Base-by-base conservation (phyloP, 805 yeast genomes). In the Yarrowia porcina region DNA sequence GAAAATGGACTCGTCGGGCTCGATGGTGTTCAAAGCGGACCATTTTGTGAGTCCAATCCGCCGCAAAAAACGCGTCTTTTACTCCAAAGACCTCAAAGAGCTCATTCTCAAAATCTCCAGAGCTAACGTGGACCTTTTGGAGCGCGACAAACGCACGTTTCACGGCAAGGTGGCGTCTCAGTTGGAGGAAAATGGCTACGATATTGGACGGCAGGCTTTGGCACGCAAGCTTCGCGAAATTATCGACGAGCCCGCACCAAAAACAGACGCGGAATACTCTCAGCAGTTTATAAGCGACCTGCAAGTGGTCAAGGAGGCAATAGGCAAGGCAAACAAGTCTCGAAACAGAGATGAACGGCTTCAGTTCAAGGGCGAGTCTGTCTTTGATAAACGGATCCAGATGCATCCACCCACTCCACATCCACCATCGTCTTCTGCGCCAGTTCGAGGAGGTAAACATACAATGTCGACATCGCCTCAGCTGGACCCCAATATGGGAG, bases 1-100 rank as follows among this genome's bases (percentile, higher is more conserved):
- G 23, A 50, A 50, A 20, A 52, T 52, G 59, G 59, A 52, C 42
- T 30, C 42, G 12, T 23, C 44, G 2, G 59, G 59, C 2, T 52
- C 59, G 8, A 52, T 52, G 59, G 59, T 52, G 44, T 52, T 52
- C 59, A 52, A 52, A 23, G 59, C 36, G 27, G 59, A 52, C 44
- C 59, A 52, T 12, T 52, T 52, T 18, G 59, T 52, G 44, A 36
- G 33, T 8, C 42, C 59, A 7, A 27, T 36, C 10, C 30, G 59
- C 3, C 42, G 59, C 17, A 52, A 52, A 36, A 52, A 52, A 52
- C 59, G 59, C 32, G 44, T 52, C 44, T 52, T 23, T 17, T 52
- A 52, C 18, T 25, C 59, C 23, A 35, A 36, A 9, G 59, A 52
- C 59, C 59, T 52, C 42, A 52, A 52, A 25, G 59, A 52, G 59